phyloP scores from a whole-genome alignment of 192 early-diverging fungal species.

The Lobulomyces angularis region DNA sequence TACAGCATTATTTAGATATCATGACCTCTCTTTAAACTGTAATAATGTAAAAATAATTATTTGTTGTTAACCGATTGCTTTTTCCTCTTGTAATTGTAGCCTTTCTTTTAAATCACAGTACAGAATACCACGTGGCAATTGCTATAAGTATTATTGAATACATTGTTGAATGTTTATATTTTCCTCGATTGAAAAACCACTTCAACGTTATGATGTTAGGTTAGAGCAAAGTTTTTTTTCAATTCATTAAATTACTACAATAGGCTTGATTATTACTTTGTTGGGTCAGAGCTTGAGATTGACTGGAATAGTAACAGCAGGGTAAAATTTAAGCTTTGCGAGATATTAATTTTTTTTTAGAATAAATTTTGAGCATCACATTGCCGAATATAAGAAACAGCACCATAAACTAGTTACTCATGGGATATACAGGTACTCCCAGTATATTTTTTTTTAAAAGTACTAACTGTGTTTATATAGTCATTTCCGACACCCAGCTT shows the following conservation, averaged over 20 bases:
- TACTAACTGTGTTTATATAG: constrained; percentile 17
- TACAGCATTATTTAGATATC: constrained; percentile 67
- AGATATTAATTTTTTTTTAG: too few species aligned
- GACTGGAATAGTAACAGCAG: constrained; percentile 82
- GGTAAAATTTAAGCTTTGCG: constrained; percentile 58
- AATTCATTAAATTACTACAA: constrained; percentile 11
- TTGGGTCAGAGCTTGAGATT: constrained; percentile 64
- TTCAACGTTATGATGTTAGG: too few species aligned
- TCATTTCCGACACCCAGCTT: constrained; percentile 81
- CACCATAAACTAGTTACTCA: constrained; percentile 72
- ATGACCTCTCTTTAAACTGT: constrained; percentile 10
- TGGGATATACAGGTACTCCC: constrained; percentile 68
- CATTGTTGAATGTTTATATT: constrained; percentile 48
- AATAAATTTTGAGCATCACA: constrained; percentile 75
- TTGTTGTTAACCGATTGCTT: background rate
- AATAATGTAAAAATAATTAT: background rate
- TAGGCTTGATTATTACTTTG: constrained; percentile 51
- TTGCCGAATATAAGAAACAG: constrained; percentile 52
- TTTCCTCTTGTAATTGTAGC: constrained; percentile 25
- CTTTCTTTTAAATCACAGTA: constrained; percentile 61
- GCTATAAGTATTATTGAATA: constrained; percentile 55
- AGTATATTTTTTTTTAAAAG: constrained; percentile 2
- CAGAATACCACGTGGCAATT: constrained; percentile 59
- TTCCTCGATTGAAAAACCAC: constrained; percentile 39
- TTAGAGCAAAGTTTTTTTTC: too few species aligned